Evolutionary conservation across 2,329 filamentous ascomycete genomes (phyloP).

Genomic region (Sporothrix inflata): DNA sequence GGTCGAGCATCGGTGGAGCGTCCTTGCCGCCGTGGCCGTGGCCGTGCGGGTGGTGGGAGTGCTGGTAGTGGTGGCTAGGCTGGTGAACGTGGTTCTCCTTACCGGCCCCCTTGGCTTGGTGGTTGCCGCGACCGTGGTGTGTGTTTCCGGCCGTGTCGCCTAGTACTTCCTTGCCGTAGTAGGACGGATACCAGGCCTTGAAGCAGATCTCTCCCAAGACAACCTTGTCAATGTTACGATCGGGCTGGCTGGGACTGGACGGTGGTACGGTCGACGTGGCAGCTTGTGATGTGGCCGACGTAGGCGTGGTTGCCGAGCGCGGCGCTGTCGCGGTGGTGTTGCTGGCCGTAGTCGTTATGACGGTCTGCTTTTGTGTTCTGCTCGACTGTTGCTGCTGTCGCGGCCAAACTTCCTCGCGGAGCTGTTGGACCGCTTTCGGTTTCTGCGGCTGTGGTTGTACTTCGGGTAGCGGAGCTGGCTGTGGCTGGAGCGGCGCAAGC

Average conservation of each 20-base stretch:
- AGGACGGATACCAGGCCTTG: slow-evolving; percentile 90
- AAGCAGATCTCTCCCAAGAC: slow-evolving; percentile 83
- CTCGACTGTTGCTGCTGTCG: neutral
- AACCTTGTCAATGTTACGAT: slow-evolving; percentile 84
- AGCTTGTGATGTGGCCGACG: neutral
- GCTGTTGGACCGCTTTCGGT: neutral
- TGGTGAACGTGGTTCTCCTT: slow-evolving; percentile 36
- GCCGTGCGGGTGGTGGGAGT: neutral
- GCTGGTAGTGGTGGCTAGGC: slow-evolving; percentile 2
- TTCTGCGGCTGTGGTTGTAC: slow-evolving; percentile 38
- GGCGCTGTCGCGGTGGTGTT: neutral
- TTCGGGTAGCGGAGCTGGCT: neutral
- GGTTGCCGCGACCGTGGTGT: slow-evolving; percentile 26
- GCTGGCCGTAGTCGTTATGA: neutral
- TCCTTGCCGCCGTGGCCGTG: slow-evolving; percentile 37
- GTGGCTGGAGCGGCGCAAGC: neutral
- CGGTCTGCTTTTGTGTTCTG: neutral
- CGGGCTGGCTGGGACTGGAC: slow-evolving; percentile 48
- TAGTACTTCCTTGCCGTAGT: slow-evolving; percentile 75
- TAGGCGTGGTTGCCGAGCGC: slow-evolving; percentile 47
- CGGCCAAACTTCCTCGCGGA: neutral
- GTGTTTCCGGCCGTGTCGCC: slow-evolving; percentile 50
- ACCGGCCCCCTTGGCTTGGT: slow-evolving; percentile 29
- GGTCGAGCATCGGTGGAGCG: slow-evolving; percentile 56
- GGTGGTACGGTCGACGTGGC: slow-evolving; percentile 34